Base-by-base conservation (phyloP, 345 rosid genomes). In the Salix purpurea region DNA sequence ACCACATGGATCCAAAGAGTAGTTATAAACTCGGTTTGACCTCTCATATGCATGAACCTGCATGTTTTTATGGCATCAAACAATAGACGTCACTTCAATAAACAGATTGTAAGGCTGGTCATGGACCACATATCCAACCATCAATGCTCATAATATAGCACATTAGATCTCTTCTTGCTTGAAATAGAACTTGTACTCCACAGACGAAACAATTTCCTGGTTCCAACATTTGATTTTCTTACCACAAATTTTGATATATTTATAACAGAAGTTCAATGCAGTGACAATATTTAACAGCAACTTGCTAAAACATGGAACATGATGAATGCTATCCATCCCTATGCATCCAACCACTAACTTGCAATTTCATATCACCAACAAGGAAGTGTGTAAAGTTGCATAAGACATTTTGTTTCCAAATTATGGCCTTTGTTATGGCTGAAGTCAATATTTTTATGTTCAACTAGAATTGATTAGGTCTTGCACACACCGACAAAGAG, bases 1-100 rank as follows among this genome's bases (percentile, higher is more conserved):
- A 37, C 94, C 97, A 72, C 92, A 92, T 14, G 89, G 93, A 90
- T 96, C 96, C 71, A 93, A 79, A 1, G 78, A 66, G 81, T 93
- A 95, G 85, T 91, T 89, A 83, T 91, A 90, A 28, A 91, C 91
- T 70, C 96, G 86, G 84, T 95, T 95, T 61, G 97, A 91, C 65
- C 99, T 91, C 86, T 95, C 99, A 46, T 95, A 95, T 12, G 94
- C 97, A 86, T 94, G 89, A 76, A 94, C 94, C 98, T 94, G 84
- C 67, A 75, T 30, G 67, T 69, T 75, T 16, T 73, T 65, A 39
- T 10, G 30, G 28, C 13, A 77, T 28, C 1, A 75, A 39, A 21
- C 65, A 28, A 36, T 67, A 0, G 37, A 34, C 24, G 1, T 52
- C 21, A 23, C 52, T 67, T 36, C 34, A 24, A 46, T 64, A 28